Evolutionary conservation across 2,329 filamentous ascomycete species (phyloP).

Genomic region (Cladophialophora psammophila): DNA sequence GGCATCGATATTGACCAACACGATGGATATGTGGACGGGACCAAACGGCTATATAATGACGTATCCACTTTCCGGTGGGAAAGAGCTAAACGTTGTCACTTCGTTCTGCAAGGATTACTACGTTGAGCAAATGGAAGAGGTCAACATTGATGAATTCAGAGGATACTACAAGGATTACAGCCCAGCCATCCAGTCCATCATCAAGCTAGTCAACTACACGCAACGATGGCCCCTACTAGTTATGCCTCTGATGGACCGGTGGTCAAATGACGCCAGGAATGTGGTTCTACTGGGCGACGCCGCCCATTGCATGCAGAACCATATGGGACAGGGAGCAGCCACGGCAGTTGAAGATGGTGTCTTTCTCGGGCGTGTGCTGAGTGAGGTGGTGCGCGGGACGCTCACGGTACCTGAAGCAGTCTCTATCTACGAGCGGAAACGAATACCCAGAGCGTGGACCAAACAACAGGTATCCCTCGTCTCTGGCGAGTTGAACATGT

Average conservation of each 20-base stretch:
- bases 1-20: conserved; percentile 51
- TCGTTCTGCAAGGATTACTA: conserved; percentile 23
- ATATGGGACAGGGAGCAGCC: conserved; percentile 52
- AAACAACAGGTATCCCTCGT: conserved; percentile 51
- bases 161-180: conserved; percentile 41
- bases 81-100: conserved; percentile 18
- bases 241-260: conserved; percentile 50
- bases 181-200: conserved; percentile 21
- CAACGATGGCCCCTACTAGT: conserved; percentile 53
- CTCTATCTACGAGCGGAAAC: conserved; percentile 48
- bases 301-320: conserved; percentile 48
- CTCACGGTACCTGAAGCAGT: conserved; percentile 47
- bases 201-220: conserved; percentile 28
- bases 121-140: conserved; percentile 20
- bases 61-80: conserved; percentile 52
- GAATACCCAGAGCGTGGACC: conserved; percentile 52
- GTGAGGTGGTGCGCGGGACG: conserved; percentile 45
- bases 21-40: conserved; percentile 53
- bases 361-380: conserved; percentile 49
- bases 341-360: conserved; percentile 54
- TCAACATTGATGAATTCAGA: conserved; percentile 21
- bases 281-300: conserved; percentile 50
- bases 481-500: conserved; percentile 29
- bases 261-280: conserved; percentile 51
- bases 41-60: conserved; percentile 53